phyloP scores from a whole-genome alignment of 192 early-diverging fungal species.

The Rhizoclosmatium globosum region DNA sequence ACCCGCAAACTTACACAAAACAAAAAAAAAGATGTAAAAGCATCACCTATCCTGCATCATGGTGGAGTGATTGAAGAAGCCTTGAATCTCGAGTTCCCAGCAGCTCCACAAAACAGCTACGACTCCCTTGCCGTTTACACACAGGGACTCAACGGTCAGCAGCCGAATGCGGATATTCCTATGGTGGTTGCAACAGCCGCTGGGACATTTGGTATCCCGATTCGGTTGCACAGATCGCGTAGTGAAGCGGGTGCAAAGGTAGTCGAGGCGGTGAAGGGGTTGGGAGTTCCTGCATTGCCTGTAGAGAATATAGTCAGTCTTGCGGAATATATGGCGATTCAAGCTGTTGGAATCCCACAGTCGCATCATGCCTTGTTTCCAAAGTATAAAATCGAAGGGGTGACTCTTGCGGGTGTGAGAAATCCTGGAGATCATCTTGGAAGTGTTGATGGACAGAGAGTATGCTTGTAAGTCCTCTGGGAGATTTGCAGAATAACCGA shows the following conservation, averaged over 20 bases:
- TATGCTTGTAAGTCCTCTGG: constrained; percentile 27
- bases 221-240: constrained; percentile 60
- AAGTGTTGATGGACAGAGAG: constrained; percentile 5
- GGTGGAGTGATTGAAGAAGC: constrained; percentile 86
- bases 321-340: constrained; percentile 64
- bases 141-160: constrained; percentile 86
- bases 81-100: constrained; percentile 82
- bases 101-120: constrained; percentile 66
- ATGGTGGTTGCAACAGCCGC: constrained; percentile 75
- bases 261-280: not conserved
- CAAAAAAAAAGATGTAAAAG: constrained; percentile 16
- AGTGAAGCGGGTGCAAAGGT: constrained; percentile 5
- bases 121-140: constrained; percentile 67
- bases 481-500: constrained; percentile 3
- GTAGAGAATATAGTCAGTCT: constrained; percentile 22
- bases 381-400: constrained; percentile 62
- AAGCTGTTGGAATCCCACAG: constrained; percentile 73
- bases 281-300: constrained; percentile 42
- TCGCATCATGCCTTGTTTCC: constrained; percentile 76
- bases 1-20: not conserved
- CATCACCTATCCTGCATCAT: constrained; percentile 21
- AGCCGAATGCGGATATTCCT: constrained; percentile 91
- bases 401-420: constrained; percentile 45
- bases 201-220: constrained; percentile 58
- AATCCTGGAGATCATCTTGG: constrained; percentile 19